phyloP scores from a whole-genome alignment of 305 asterid species.

The Caryopteris hybrid region DNA sequence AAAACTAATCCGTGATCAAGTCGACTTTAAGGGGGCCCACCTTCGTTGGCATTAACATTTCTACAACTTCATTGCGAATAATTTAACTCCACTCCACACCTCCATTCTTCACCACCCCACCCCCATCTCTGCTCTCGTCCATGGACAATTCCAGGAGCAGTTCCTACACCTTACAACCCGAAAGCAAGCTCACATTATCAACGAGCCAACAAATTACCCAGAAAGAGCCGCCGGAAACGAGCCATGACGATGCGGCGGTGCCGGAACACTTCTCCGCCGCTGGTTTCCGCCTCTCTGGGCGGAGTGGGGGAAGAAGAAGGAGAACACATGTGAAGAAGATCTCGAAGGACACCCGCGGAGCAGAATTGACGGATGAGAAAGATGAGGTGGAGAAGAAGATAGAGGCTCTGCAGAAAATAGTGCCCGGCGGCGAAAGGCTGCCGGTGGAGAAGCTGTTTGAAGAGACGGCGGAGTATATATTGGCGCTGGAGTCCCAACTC shows the following conservation, averaged over 20 bases:
- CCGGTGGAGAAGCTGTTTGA: slow-evolving; percentile 40
- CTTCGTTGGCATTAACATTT: slow-evolving; percentile 54
- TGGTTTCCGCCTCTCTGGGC: slow-evolving; percentile 13
- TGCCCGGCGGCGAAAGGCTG: slow-evolving; percentile 63
- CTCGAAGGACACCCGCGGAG: neutral
- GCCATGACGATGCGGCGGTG: neutral
- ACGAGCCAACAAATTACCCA: slow-evolving; percentile 13
- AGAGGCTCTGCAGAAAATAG: slow-evolving; percentile 43
- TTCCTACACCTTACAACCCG: slow-evolving; percentile 1
- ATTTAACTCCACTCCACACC: slow-evolving; percentile 32
- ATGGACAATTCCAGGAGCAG: slow-evolving; percentile 28
- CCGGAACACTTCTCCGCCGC: slow-evolving; percentile 11
- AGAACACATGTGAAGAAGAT: slow-evolving; percentile 17
- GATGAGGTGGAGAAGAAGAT: slow-evolving; percentile 50
- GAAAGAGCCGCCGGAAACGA: neutral
- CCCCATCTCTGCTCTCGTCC: too few relatives aligned
- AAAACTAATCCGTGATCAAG: slow-evolving; percentile 31
- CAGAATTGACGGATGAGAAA: slow-evolving; percentile 23
- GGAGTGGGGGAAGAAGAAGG: slow-evolving; percentile 21
- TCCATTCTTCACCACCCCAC: neutral
- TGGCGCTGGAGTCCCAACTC: slow-evolving; percentile 43
- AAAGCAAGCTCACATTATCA: slow-evolving; percentile 22
- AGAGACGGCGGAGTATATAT: slow-evolving; percentile 63
- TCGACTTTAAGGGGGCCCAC: slow-evolving; percentile 34
- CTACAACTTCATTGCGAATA: slow-evolving; percentile 29